Percentiles rank a stretch among this genome's conserved stretches.
Conservation (phyloP, 495 filamentous ascomycete species). For the Letharia lupina region DNA sequence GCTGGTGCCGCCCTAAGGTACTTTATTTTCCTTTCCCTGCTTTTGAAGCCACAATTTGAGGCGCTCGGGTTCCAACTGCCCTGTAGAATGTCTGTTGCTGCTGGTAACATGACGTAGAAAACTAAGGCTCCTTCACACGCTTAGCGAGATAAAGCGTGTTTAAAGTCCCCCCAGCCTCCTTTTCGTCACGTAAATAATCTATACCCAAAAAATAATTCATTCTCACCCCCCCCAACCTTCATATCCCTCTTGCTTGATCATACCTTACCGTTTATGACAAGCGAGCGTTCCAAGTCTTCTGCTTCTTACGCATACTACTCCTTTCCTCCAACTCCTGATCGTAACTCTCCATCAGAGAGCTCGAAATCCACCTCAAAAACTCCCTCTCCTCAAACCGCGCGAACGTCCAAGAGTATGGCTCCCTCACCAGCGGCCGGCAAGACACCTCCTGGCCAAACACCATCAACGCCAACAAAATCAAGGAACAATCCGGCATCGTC, state of each 20-base stretch:
- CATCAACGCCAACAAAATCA: constrained; percentile 44
- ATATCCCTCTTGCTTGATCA: constrained; percentile 1
- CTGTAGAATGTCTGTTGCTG: background rate
- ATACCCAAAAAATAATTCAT: background rate
- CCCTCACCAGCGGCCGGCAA: constrained; percentile 44
- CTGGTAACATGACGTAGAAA: constrained; percentile 19
- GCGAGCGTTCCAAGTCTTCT: constrained; percentile 30
- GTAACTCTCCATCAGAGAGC: constrained; percentile 31
- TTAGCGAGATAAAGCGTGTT: constrained; percentile 8
- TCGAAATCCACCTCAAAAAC: constrained; percentile 26
- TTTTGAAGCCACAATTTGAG: constrained; percentile 21
- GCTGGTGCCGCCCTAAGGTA: too few relatives aligned
- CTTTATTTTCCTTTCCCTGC: constrained; percentile 5
- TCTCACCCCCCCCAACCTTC: constrained; percentile 1
- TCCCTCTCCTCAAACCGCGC: constrained; percentile 29
- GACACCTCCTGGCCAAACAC: constrained; percentile 27
- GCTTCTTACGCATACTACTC: constrained; percentile 44
- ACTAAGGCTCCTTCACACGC: background rate
- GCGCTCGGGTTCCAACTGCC: constrained; percentile 7
- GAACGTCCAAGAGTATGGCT: constrained; percentile 34
- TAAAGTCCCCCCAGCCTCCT: constrained; percentile 15
- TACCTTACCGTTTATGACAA: constrained; percentile 35
- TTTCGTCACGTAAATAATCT: background rate
- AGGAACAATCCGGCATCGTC: constrained; percentile 41
- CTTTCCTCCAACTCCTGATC: constrained; percentile 41